A percentile compares a stretch with the other conserved stretches of the same genome.
These are phyloP conservation scores for Angomonas deanei DNA, from an alignment of 208 protist genomes.

Conservation along the genomic window DNA sequence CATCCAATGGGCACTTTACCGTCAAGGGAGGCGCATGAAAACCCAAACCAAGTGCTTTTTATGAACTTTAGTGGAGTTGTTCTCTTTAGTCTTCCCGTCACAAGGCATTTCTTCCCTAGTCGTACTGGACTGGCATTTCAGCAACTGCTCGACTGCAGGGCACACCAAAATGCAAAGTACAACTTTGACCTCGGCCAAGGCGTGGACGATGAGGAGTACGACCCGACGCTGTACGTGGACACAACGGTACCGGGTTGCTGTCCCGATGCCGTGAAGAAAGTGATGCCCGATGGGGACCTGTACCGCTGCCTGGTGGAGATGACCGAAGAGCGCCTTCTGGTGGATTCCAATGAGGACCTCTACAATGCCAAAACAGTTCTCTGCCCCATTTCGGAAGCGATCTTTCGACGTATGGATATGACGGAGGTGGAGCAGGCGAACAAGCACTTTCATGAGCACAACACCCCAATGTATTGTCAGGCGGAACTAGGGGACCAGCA, in stretches of 20 bases:
- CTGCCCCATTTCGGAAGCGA: background rate
- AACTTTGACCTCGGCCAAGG: constrained; percentile 32
- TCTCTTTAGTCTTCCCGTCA: constrained; percentile 44
- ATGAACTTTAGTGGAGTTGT: constrained; percentile 33
- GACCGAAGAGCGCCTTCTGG: background rate
- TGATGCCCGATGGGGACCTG: background rate
- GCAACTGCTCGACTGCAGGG: constrained; percentile 40
- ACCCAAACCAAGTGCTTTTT: constrained; percentile 34
- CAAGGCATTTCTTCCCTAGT: constrained; percentile 45
- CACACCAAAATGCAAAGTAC: constrained; percentile 48
- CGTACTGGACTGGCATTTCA: constrained; percentile 34
- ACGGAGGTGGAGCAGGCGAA: background rate
- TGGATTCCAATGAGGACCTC: background rate
- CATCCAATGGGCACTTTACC: constrained; percentile 46
- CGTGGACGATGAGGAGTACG: constrained; percentile 21
- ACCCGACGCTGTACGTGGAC: constrained; percentile 40
- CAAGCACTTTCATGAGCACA: background rate
- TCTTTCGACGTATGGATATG: background rate
- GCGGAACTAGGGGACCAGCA: background rate
- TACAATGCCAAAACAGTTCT: background rate
- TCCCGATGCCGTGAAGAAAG: background rate
- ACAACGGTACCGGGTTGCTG: too few relatives aligned
- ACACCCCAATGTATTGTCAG: background rate
- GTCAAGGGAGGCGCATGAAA: constrained; percentile 48
- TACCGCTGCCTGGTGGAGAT: background rate